Base-by-base conservation (phyloP, 176 grass and related monocot species). In the Ampelocalamus luodianensis region DNA sequence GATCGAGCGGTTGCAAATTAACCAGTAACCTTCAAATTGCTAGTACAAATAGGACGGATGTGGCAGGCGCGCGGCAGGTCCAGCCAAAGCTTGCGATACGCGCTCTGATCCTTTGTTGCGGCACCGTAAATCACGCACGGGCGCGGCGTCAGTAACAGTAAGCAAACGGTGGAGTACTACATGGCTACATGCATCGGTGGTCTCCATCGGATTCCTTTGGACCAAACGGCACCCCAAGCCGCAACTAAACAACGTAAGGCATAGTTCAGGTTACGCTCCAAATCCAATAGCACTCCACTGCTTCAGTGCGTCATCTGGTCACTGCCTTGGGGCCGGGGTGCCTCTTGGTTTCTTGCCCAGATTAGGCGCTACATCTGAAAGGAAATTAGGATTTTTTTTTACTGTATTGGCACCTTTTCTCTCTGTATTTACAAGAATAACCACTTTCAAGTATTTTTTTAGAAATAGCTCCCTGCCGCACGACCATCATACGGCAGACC, bases 191-290 rank as follows among this genome's bases (percentile, higher is more conserved):
- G 26, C 53, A 72, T 64, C 11, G 5, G 16, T 65, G 26, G 15
- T 32, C 18, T 36, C 50, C 65, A 60, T 78, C 53, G 42, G 84
- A 79, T 79, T 63, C 83, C 65, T 78, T 61, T 4, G n/a, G 46
- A 26, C 56, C 46, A 26, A 62, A 62, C 23, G 59, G 59, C 59
- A 27, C 20, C 20, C 54, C 54, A 54, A 20, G 51, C 51, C 8
- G 51, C 54, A 22, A 9, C 54, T 58, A 16, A 15, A 46, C 69
- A 29, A 29, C 29, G n/a, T 23, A 50, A 32, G 53, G 36, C 14
- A 40, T 0, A 44, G 8, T 43, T 63, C 23, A 12, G 38, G 53
- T 22, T 38, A 27, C 75, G 37, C 20, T 27, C 20, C n/a, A 23
- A 56, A 6, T 61, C 5, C 49, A 22, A 10, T 23, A 6, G 3